Evolutionary conservation across 352 stramenopile genomes (phyloP), one percentile per base, ranked within the genome.

Genomic region (Phytophthora hibernalis): DNA sequence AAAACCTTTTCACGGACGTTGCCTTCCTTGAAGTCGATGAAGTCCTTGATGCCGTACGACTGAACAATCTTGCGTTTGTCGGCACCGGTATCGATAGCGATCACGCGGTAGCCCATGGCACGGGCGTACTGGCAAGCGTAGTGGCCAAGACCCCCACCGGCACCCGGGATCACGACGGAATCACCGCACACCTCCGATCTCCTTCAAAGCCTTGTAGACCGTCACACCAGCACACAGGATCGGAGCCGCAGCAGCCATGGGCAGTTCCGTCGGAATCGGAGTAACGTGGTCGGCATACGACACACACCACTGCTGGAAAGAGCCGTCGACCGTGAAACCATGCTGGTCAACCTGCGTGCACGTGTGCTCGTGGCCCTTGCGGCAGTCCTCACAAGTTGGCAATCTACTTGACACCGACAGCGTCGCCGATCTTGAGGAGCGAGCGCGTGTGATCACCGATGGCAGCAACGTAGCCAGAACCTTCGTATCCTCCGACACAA

Each of bases 151-250:
- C 87, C 78, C 24, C 89, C 89, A 33, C 90, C 73, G 21, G 70
- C 70, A n/a, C 89, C 89, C 0, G 78, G 68, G 26, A 96, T 74
- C 33, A 66, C 85, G 0, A 96, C 66, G 7, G 47, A 77, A 15
- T 83, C 62, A 15, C 73, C 76, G 5, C 62, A 48, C 47, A 26
- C 73, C 77, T 47, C 74, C 72, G 45, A 78, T 85, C 44, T 86
- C 68, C 56, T 80, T 84, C 35, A 96, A 61, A 1, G 90, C 88
- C 40, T 81, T 90, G 68, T 91, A 97, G 2, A 79, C 82, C 0
- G 91, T 97, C 50, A 96, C 76, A 9, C 91, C 91, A 15, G 88
- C 89, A 68, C 91, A 97, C 21, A 97, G 65, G 16, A 97, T 72
- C 0, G 87, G 78, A 30, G 79, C 85, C n/a, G 81, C 82, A 9